Evolutionary conservation across 495 filamentous ascomycete species (phyloP).

Genomic region (Talaromyces liani): DNA sequence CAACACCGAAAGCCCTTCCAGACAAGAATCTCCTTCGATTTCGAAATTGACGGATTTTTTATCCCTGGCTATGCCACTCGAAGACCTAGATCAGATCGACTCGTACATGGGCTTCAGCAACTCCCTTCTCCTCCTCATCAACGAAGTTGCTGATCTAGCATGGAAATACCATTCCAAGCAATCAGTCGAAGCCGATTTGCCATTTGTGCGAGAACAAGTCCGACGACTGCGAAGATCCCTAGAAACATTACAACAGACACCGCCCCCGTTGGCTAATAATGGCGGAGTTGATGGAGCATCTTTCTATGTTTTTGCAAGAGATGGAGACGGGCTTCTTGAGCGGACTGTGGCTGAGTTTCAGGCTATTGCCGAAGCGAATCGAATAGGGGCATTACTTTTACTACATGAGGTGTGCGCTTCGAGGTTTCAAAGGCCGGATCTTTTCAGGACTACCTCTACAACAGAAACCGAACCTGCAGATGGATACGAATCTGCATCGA

Average conservation of each 20-base stretch:
- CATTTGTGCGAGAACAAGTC: conserved; percentile 5
- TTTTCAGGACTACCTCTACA: not conserved
- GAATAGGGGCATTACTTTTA: conserved; percentile 17
- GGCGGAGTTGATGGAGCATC: not conserved
- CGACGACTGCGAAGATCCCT: conserved; percentile 7
- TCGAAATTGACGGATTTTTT: not conserved
- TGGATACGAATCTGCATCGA: not conserved
- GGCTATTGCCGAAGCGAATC: conserved; percentile 20
- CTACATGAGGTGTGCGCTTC: conserved; percentile 17
- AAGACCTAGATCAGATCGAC: conserved; percentile 16
- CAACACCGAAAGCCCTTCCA: not conserved
- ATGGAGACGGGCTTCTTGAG: not conserved
- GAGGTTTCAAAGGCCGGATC: not conserved
- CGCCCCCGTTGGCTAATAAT: conserved; percentile 8
- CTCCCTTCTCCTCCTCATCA: conserved; percentile 17
- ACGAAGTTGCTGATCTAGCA: conserved; percentile 17
- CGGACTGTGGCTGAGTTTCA: conserved; percentile 11
- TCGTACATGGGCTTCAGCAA: conserved; percentile 22
- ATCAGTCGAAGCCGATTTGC: not conserved
- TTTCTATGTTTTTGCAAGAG: not conserved
- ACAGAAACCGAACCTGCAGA: not conserved
- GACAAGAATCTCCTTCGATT: not conserved
- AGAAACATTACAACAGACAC: conserved; percentile 12
- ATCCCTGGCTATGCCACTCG: conserved; percentile 6
- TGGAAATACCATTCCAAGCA: conserved; percentile 8